phyloP scores from a whole-genome alignment of 2,329 filamentous ascomycete species.

The Chaetomiaceae sp. region DNA sequence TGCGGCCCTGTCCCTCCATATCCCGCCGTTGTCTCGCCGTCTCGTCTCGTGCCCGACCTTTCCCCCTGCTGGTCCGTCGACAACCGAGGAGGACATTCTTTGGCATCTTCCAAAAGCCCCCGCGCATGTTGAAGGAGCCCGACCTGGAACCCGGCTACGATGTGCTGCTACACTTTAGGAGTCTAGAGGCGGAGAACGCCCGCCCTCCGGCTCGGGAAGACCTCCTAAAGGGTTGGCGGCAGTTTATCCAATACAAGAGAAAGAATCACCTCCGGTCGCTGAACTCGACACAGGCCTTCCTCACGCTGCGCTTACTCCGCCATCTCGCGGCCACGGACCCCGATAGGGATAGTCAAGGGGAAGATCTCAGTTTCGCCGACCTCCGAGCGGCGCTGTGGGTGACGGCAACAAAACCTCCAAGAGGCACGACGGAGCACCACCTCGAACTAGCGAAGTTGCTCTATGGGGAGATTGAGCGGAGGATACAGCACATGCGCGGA shows the following conservation, averaged over 20 bases:
- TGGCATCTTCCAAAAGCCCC: slow-evolving; percentile 56
- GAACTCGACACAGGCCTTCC: slow-evolving; percentile 63
- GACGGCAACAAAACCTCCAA: slow-evolving; percentile 36
- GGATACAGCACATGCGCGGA: slow-evolving; percentile 19
- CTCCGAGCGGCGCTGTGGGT: slow-evolving; percentile 44
- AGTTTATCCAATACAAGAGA: slow-evolving; percentile 57
- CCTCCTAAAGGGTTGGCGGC: slow-evolving; percentile 59
- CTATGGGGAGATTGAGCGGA: slow-evolving; percentile 36
- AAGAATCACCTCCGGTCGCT: slow-evolving; percentile 44
- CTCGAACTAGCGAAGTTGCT: slow-evolving; percentile 44
- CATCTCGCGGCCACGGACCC: slow-evolving; percentile 54
- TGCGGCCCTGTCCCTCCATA: slow-evolving; percentile 31
- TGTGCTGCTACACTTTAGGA: slow-evolving; percentile 64
- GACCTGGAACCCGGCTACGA: slow-evolving; percentile 67
- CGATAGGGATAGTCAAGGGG: slow-evolving; percentile 44
- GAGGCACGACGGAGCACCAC: slow-evolving; percentile 43
- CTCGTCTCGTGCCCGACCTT: slow-evolving; percentile 7
- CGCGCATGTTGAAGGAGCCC: slow-evolving; percentile 56
- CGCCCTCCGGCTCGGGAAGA: slow-evolving; percentile 61
- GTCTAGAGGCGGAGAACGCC: slow-evolving; percentile 57
- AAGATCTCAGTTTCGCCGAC: slow-evolving; percentile 38
- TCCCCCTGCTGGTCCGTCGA: slow-evolving; percentile 14
- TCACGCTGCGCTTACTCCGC: slow-evolving; percentile 47
- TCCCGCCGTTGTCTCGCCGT: slow-evolving; percentile 18
- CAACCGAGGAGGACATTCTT: slow-evolving; percentile 53